Evolutionary conservation across 371 early-diverging fungal genomes (phyloP), one percentile per base, ranked within the genome.

Genomic region (Mucor sp.): DNA sequence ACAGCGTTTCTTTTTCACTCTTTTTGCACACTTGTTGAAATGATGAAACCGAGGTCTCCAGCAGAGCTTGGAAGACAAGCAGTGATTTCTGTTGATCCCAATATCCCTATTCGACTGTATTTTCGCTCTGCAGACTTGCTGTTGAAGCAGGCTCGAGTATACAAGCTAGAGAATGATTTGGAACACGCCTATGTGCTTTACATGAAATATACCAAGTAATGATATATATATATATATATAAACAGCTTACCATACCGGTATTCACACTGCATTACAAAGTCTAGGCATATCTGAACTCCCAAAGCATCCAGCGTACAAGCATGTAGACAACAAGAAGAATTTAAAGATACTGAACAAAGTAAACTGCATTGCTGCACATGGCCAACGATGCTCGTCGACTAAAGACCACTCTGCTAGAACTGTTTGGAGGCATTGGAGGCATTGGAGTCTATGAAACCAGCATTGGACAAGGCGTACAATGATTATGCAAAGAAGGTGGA

Each of bases 141-240:
- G 27, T 74, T 82, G 33, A 82, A 79, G 58, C 88, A 88, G 80
- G 88, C 85, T 63, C 60, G 76, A 60, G 74, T 85, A 12, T 88
- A 88, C 67, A 73, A 71, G 44, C 59, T 53, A 14, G 88, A 88
- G 76, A 66, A 79, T 35, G 87, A 88, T 65, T 62, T 80, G 9
- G 81, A 85, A 50, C 80, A 80, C 55, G 83, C 86, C 1, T 88
- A 86, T 60, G 64, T 85, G 11, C 68, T 84, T 0, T 85, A 85
- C 53, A 80, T 88, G 81, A 82, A 84, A 48, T 85, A 82, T 53
- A 81, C 81, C 69, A 86, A 79, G 88, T 88, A 81, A 59, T 47
- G 37, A 25, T 37, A 27, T 1, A 27, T 15, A 7, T 1, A 27
- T 15, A 7, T 15, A 35, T 12, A 8, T 25, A 58, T 53, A 15